Percentiles rank a stretch among this genome's conserved stretches.
These are phyloP conservation scores for Globisporangium canariense DNA, from an alignment of 352 stramenopile genomes.

Conservation along the genomic window DNA sequence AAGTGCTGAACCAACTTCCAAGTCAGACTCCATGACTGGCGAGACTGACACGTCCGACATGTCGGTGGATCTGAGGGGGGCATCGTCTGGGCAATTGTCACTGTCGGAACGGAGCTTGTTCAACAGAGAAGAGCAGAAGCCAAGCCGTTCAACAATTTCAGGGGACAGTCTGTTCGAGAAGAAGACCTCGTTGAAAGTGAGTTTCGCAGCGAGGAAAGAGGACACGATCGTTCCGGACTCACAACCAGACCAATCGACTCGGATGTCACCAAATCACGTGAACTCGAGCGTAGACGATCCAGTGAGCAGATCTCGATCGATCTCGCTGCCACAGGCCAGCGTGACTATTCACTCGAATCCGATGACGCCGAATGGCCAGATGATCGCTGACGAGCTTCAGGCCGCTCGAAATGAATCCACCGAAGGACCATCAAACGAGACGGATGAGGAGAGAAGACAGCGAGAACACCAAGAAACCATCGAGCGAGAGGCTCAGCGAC, in stretches of 20 bases:
- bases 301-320: constrained; percentile 9
- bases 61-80: constrained; percentile 2
- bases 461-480: constrained; percentile 63
- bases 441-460: constrained; percentile 38
- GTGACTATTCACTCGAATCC: background rate
- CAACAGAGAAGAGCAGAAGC: background rate
- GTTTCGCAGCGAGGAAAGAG: constrained; percentile 12
- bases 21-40: background rate
- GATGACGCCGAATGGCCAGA: constrained; percentile 11
- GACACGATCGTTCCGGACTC: constrained; percentile 9
- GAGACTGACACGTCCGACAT: constrained; percentile 9
- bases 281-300: background rate
- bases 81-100: background rate
- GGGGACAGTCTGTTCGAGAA: constrained; percentile 7
- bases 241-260: constrained; percentile 9
- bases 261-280: background rate
- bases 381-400: constrained; percentile 3
- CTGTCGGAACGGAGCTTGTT: background rate
- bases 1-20: background rate
- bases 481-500: constrained; percentile 52
- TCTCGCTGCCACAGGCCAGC: constrained; percentile 11
- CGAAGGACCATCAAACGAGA: background rate
- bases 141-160: constrained; percentile 3
- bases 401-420: constrained; percentile 2
- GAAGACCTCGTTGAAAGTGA: constrained; percentile 15